A percentile compares a stretch with the other conserved stretches of the same genome.
These are phyloP conservation scores for Solanum appendiculatum DNA, from an alignment of 257 asterid genomes.

Conservation along the genomic window DNA sequence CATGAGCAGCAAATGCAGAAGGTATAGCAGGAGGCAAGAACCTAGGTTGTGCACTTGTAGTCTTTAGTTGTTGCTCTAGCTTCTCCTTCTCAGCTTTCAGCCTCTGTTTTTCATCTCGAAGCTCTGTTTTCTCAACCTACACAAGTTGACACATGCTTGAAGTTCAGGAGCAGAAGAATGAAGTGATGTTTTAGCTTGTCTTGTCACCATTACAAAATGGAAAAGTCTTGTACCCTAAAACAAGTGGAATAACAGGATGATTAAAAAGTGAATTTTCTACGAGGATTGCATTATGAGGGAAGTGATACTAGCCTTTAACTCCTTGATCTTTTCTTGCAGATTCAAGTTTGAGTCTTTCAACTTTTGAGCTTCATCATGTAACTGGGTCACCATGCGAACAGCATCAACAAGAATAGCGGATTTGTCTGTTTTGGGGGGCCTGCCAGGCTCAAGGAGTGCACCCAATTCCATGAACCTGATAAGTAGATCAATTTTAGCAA, in stretches of 20 bases:
- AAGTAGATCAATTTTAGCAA: slow-evolving; percentile 4
- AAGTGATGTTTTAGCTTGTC: not conserved
- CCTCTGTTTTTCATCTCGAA: slow-evolving; percentile 92
- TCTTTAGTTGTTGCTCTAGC: slow-evolving; percentile 81
- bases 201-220: not conserved
- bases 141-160: not conserved
- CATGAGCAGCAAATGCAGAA: slow-evolving; percentile 53
- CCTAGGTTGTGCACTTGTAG: slow-evolving; percentile 43
- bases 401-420: slow-evolving; percentile 84
- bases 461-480: slow-evolving; percentile 71
- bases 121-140: slow-evolving; percentile 82
- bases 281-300: not conserved
- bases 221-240: not conserved
- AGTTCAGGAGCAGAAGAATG: not conserved
- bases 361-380: slow-evolving; percentile 72
- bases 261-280: not conserved
- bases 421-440: slow-evolving; percentile 87
- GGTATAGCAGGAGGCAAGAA: slow-evolving; percentile 54
- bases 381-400: slow-evolving; percentile 74
- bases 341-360: slow-evolving; percentile 64
- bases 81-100: slow-evolving; percentile 84
- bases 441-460: slow-evolving; percentile 87
- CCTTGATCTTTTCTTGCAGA: slow-evolving; percentile 85
- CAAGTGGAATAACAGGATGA: not conserved
- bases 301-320: slow-evolving; percentile 54